Evolutionary conservation across 2,329 filamentous ascomycete genomes (phyloP).

Genomic region (Talaromyces sp.): DNA sequence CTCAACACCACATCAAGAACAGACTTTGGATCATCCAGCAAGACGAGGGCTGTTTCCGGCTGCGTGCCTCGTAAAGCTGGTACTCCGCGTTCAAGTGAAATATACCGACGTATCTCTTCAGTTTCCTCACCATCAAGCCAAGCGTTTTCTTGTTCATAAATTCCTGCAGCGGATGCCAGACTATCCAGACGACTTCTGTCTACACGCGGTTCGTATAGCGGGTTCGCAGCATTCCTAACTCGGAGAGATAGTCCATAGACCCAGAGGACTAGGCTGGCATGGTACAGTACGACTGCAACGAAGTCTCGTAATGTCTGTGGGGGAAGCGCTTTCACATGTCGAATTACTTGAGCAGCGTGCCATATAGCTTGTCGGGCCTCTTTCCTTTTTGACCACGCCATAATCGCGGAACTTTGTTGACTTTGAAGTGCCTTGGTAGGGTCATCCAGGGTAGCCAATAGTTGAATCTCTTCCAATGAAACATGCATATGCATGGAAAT

Average conservation of each 20-base stretch:
- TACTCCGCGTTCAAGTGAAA: background rate
- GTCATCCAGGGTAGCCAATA: background rate
- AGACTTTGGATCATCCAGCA: slow-evolving; percentile 1
- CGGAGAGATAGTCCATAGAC: background rate
- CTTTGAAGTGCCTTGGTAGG: background rate
- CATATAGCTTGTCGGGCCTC: slow-evolving; percentile 4
- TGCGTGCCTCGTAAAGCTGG: background rate
- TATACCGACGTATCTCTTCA: background rate
- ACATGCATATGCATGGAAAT: slow-evolving; percentile 33
- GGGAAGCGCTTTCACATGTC: background rate
- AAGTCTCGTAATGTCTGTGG: background rate
- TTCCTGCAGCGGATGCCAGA: background rate
- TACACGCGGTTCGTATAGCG: background rate
- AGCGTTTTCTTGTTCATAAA: background rate
- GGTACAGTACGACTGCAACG: background rate
- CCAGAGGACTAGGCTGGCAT: background rate
- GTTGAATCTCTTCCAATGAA: slow-evolving; percentile 28
- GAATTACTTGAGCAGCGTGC: slow-evolving; percentile 12
- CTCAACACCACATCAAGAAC: slow-evolving; percentile 9
- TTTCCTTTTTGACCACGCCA: background rate
- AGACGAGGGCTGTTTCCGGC: background rate
- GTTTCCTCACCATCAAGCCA: background rate
- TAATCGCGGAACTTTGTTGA: background rate
- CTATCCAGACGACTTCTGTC: background rate
- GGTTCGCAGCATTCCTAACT: background rate